phyloP scores from a whole-genome alignment of 768 basidiomycete genomes.

The Suillus weaverae region DNA sequence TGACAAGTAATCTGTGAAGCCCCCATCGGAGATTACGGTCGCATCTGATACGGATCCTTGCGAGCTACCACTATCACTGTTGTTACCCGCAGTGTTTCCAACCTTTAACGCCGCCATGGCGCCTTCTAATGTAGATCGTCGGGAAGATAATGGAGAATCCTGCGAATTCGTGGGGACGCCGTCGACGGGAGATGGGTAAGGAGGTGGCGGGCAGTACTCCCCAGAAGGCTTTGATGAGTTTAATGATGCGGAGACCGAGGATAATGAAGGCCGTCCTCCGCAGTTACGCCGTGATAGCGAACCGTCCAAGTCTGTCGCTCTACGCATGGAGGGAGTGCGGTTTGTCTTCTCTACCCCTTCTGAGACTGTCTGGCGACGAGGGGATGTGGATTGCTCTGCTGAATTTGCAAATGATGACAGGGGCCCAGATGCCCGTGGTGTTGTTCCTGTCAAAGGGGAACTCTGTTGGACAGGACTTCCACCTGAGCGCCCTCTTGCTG shows the following conservation, averaged over 20 bases:
- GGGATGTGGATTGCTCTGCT: constrained; percentile 43
- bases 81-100: constrained; percentile 52
- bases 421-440: constrained; percentile 29
- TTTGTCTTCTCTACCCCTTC: constrained; percentile 57
- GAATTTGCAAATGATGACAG: constrained; percentile 47
- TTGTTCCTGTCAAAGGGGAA: constrained; percentile 24
- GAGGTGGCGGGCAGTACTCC: constrained; percentile 20
- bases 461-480: constrained; percentile 47
- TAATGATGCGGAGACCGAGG: constrained; percentile 37
- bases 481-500: constrained; percentile 46
- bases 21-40: constrained; percentile 83
- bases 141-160: constrained; percentile 32
- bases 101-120: constrained; percentile 41
- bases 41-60: constrained; percentile 65
- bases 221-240: constrained; percentile 22
- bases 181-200: constrained; percentile 25
- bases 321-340: constrained; percentile 63
- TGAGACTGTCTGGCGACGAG: constrained; percentile 50
- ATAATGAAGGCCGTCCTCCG: constrained; percentile 46
- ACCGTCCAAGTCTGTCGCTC: constrained; percentile 55
- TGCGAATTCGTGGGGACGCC: constrained; percentile 22
- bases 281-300: constrained; percentile 47
- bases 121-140: constrained; percentile 36
- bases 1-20: constrained; percentile 88
- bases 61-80: constrained; percentile 53